phyloP scores from a whole-genome alignment of 768 basidiomycete genomes.

The Crepidotus variabilis region DNA sequence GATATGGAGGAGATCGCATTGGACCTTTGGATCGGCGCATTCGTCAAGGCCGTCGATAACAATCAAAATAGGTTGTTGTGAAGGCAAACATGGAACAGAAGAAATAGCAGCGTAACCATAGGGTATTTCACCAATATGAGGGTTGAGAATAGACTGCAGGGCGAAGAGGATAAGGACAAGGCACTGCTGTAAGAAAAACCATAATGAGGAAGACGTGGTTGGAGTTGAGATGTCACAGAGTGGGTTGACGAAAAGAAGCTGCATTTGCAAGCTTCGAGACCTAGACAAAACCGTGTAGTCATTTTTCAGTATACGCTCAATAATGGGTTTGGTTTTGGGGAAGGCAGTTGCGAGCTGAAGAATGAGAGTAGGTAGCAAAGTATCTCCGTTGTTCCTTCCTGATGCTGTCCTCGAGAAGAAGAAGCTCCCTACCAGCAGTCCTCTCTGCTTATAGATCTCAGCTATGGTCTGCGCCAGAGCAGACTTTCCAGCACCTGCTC shows the following conservation, averaged over 20 bases:
- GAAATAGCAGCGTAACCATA: neutral
- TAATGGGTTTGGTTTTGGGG: too few species aligned
- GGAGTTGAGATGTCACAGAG: neutral
- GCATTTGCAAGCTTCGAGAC: too few species aligned
- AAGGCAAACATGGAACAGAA: neutral
- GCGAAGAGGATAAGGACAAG: neutral
- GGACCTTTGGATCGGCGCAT: conserved; percentile 7
- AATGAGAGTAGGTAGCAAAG: conserved; percentile 9
- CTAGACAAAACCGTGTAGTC: too few species aligned
- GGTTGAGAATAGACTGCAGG: neutral
- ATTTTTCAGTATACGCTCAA: too few species aligned
- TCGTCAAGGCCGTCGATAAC: conserved; percentile 10
- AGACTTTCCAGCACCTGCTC: conserved; percentile 18
- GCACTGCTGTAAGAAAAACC: neutral
- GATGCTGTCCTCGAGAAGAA: conserved; percentile 7
- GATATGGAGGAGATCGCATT: conserved; percentile 5
- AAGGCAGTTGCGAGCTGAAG: too few species aligned
- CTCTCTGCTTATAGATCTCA: neutral
- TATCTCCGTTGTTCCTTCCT: conserved; percentile 1
- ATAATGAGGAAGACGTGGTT: neutral
- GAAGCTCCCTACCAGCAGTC: conserved; percentile 5
- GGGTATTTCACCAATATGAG: neutral
- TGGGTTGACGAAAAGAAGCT: too few species aligned
- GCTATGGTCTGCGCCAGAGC: conserved; percentile 14
- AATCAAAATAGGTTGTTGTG: too few species aligned